Base-by-base conservation (phyloP, 2,329 filamentous ascomycete genomes). In the Diaporthe humulicola region DNA sequence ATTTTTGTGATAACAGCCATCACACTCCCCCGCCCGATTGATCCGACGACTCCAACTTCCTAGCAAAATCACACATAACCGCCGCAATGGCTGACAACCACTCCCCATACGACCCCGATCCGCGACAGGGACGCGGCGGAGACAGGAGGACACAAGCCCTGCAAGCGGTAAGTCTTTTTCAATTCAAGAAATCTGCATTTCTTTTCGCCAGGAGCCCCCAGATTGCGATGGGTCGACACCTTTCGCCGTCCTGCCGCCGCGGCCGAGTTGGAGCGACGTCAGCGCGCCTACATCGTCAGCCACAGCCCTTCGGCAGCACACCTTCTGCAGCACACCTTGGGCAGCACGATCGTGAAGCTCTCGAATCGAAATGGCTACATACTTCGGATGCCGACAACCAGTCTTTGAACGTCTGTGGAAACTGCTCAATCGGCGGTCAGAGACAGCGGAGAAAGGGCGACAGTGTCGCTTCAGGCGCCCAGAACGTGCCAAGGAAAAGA, bases 71-170 rank as follows among this genome's bases (percentile, higher is more conserved):
- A 48, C n/a, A 54, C 48, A 54, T 25, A 54, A 54, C 50, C 70
- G 70, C 70, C 48, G 50, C 45, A 19, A 72, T 72, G 70, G 70
- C 70, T 42, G 70, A 72, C 50, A 42, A 72, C 70, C 57, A 72
- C 70, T 64, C 73, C 73, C 73, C 67, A 70, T 73, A 71, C 73
- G 66, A 61, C 54, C 66, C 66, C 38, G 67, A 72, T 45, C 72
- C 61, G 61, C 61, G 72, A 40, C 72, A 70, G 69, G 40, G 71
- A 73, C 57, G 58, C 61, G 38, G 57, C 70, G 57, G 57, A 36
- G 50, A 72, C 57, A 45, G 25, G 45, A 72, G 70, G 70, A 72
- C 57, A 12, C 70, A 72, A 30, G 70, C 57, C 28, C 57, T 72
- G 48, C 70, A 72, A 72, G 45, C 42, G 28, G 70, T 72, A 72